Evolutionary conservation across 2,329 filamentous ascomycete species (phyloP).

Genomic region (Hypoxylon sp.): DNA sequence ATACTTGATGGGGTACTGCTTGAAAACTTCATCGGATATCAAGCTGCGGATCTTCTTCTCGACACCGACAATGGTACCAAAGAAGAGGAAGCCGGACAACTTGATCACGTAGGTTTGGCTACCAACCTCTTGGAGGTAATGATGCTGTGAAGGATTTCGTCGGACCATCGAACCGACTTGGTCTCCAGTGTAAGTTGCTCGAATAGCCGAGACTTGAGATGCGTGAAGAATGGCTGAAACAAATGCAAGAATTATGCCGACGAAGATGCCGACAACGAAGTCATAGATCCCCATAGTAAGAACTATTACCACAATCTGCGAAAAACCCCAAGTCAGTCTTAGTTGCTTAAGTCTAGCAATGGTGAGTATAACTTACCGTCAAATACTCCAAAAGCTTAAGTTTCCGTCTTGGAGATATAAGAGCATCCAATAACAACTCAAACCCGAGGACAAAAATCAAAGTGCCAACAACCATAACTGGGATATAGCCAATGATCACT

Average conservation of each 20-base stretch:
- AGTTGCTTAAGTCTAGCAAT: not conserved
- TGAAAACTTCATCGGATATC: constrained; percentile 86
- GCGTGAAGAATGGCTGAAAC: constrained; percentile 92
- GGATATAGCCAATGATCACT: constrained; percentile 91
- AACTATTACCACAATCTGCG: constrained; percentile 84
- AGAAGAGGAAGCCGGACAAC: constrained; percentile 95
- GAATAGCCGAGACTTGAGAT: constrained; percentile 88
- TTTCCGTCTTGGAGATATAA: constrained; percentile 91
- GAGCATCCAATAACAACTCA: constrained; percentile 88
- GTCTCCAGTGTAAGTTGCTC: constrained; percentile 90
- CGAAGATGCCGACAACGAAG: constrained; percentile 93
- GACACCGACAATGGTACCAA: constrained; percentile 96
- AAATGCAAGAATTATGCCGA: constrained; percentile 93
- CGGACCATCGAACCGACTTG: constrained; percentile 93
- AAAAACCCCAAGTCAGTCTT: constrained; percentile 45
- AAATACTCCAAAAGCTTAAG: constrained; percentile 89
- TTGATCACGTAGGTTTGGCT: constrained; percentile 93
- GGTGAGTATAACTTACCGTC: constrained; percentile 70
- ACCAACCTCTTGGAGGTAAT: constrained; percentile 88
- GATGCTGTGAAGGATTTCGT: constrained; percentile 88
- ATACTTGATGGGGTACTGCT: constrained; percentile 85
- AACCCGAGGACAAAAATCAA: constrained; percentile 96
- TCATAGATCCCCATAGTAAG: constrained; percentile 97
- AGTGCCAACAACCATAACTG: constrained; percentile 95
- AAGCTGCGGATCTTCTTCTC: constrained; percentile 88